phyloP scores from a whole-genome alignment of 164 flowering plant genomes.

The Akebia trifoliata region DNA sequence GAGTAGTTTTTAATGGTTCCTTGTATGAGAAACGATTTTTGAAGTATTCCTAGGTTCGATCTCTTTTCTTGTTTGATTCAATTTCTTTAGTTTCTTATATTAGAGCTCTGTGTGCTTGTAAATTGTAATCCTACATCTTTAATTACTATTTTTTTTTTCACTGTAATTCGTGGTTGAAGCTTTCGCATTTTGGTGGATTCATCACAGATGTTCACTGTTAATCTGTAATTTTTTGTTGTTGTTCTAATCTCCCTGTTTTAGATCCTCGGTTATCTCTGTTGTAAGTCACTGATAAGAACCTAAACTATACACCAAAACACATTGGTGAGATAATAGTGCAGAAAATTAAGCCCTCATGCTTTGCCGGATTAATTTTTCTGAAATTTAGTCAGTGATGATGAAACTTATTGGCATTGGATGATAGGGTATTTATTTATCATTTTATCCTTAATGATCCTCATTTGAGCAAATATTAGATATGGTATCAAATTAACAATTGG shows the following conservation, averaged over 20 bases:
- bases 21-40: neutral
- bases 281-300: too few species aligned
- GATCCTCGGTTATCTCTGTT: neutral
- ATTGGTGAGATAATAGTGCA: too few species aligned
- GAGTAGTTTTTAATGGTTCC: neutral
- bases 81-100: neutral
- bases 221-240: neutral
- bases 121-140: neutral
- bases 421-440: neutral
- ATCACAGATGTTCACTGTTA: neutral
- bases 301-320: too few species aligned
- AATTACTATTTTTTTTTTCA: neutral
- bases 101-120: neutral
- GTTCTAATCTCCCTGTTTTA: neutral
- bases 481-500: neutral
- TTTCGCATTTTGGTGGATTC: neutral
- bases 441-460: neutral
- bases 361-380: too few species aligned
- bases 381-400: neutral
- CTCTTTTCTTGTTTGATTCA: neutral
- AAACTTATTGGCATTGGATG: neutral
- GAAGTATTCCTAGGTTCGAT: neutral
- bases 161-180: neutral
- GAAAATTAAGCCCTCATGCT: too few species aligned
- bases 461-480: neutral